phyloP scores from a whole-genome alignment of 2,329 filamentous ascomycete species.

The Claviceps sp. region DNA sequence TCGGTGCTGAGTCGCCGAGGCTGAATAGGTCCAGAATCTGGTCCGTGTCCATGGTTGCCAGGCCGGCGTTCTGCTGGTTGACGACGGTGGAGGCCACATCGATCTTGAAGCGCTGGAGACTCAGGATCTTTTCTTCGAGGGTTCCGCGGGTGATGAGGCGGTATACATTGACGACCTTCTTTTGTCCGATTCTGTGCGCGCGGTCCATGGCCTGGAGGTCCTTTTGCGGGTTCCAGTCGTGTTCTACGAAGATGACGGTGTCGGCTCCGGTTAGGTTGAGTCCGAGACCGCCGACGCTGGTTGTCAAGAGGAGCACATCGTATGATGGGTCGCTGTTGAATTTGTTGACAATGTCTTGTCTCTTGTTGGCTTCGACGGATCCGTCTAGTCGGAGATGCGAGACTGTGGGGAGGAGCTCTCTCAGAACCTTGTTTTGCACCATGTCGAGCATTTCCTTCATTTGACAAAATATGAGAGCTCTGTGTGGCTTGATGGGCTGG shows the following conservation, averaged over 20 bases:
- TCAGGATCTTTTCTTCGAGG: conserved; percentile 95
- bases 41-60: conserved; percentile 94
- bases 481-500: conserved; percentile 86
- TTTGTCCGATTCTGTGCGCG: conserved; percentile 94
- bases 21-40: conserved; percentile 96
- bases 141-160: conserved; percentile 91
- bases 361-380: conserved; percentile 78
- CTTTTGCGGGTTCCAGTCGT: conserved; percentile 99
- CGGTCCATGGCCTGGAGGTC: conserved; percentile 98
- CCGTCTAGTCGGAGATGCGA: conserved; percentile 93
- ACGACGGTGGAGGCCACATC: conserved; percentile 96
- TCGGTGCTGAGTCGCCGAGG: conserved; percentile 64
- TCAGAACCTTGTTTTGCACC: conserved; percentile 87
- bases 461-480: conserved; percentile 93
- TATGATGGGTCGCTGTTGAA: conserved; percentile 98
- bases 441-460: conserved; percentile 99
- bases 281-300: conserved; percentile 85
- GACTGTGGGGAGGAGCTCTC: conserved; percentile 79
- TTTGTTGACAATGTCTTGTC: conserved; percentile 96
- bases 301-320: conserved; percentile 85
- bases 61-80: conserved; percentile 93
- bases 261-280: conserved; percentile 94
- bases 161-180: conserved; percentile 99
- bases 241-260: conserved; percentile 98
- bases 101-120: conserved; percentile 97